Base-by-base conservation (phyloP, 306 rosid species). In the Sophora flavescens region DNA sequence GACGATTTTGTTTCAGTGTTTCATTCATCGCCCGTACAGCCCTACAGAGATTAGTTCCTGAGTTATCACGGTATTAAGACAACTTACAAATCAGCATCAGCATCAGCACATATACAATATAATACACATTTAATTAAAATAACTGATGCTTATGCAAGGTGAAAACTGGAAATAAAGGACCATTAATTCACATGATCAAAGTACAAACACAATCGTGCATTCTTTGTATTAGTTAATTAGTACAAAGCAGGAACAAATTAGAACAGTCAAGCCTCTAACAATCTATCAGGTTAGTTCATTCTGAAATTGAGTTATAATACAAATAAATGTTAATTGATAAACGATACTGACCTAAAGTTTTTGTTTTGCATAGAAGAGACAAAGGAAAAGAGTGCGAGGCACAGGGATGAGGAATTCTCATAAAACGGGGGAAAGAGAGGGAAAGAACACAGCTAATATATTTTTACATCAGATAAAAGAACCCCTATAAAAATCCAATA, bases 11-110 rank as follows among this genome's bases (percentile, higher is more conserved):
- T 93, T 92, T 95, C 85, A 95, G 74, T 62, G 93, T 90, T 74
- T 95, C 97, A 87, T 85, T 95, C 99, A 95, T 95, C 18, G 97
- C 97, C 22, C 96, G 89, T 52, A 95, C 97, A 88, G 97, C 97
- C 97, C 99, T 95, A 78, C 75, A 36, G 69, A 56, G 73, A 82
- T 74, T 77, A 80, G 60, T 81, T 81, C 63, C 61, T 2, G 44
- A 57, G 80, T 89, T 76, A 81, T 70, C 38, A 41, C 60, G 70
- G 45, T 45, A 57, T 70, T 53, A 81, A 73, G 74, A 80, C 26
- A 75, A 26, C 53, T 41, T 44, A 64, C 6, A 53, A 51, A 74
- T 75, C 44, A 52, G 72, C 51, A 70, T 75, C 44, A 52, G 72
- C 51, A 70, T 18, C 54, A 67, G 47, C 44, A 66, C 9, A 60